Percentiles rank a stretch among this genome's conserved stretches.
Conservation (phyloP, 768 basidiomycete genomes). For the Postia placenta region DNA sequence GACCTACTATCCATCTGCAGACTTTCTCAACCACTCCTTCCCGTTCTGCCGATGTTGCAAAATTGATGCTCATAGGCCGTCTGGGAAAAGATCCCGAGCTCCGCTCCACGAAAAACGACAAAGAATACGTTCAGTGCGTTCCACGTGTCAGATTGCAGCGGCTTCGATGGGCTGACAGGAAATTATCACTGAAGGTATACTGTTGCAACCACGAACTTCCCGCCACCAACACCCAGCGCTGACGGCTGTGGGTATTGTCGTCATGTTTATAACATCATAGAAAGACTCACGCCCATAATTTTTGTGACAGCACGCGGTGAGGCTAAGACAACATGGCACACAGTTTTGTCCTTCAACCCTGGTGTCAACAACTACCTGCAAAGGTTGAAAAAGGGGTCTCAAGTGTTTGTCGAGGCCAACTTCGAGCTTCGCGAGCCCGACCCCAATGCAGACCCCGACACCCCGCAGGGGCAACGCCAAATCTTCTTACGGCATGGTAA, state of each 20-base stretch:
- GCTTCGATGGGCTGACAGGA: neutral
- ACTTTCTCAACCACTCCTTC: conserved; percentile 56
- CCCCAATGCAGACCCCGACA: conserved; percentile 53
- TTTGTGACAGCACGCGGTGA: neutral
- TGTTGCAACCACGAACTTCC: conserved; percentile 66
- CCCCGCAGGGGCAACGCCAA: conserved; percentile 71
- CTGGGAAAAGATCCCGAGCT: conserved; percentile 67
- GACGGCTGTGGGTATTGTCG: conserved; percentile 48
- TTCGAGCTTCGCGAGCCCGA: conserved; percentile 76
- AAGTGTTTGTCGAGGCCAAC: conserved; percentile 76
- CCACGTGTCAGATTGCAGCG: neutral
- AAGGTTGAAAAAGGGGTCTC: conserved; percentile 61
- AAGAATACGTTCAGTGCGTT: conserved; percentile 71
- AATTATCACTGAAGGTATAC: conserved; percentile 50
- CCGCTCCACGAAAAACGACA: conserved; percentile 62
- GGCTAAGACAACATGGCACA: conserved; percentile 54
- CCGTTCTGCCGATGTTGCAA: conserved; percentile 59
- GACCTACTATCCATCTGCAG: conserved; percentile 28
- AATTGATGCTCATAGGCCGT: conserved; percentile 71
- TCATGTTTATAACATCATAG: neutral
- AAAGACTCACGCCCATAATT: neutral
- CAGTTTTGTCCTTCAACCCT: conserved; percentile 67
- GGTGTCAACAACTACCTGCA: conserved; percentile 55
- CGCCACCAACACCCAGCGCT: conserved; percentile 48
- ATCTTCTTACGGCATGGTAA: conserved; percentile 78